phyloP scores from a whole-genome alignment of 163 green algal species.

The Prototheca stagnorum region DNA sequence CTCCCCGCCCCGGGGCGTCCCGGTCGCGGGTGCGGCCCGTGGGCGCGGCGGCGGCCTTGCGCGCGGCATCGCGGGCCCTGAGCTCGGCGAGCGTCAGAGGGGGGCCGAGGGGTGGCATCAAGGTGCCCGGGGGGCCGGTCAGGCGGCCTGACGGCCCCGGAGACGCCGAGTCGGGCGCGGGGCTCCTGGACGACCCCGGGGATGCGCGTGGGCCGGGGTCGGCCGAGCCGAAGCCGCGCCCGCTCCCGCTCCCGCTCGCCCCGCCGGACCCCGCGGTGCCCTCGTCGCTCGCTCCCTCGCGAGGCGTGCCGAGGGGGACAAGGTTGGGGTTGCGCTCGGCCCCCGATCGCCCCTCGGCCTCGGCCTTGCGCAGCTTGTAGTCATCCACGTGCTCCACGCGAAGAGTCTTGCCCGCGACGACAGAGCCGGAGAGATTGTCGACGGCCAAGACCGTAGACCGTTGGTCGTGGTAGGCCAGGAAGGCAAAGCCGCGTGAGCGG shows the following conservation, averaged over 20 bases:
- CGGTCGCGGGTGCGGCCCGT: too few relatives aligned
- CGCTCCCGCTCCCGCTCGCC: constrained; percentile 9
- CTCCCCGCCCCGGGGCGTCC: too few relatives aligned
- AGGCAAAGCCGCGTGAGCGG: constrained; percentile 74
- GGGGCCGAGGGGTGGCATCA: too few relatives aligned
- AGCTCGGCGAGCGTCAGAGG: too few relatives aligned
- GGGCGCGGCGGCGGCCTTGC: too few relatives aligned
- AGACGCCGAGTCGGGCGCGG: too few relatives aligned
- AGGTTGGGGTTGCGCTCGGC: not conserved
- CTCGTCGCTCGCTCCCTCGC: not conserved
- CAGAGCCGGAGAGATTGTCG: constrained; percentile 89
- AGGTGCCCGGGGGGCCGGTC: too few relatives aligned
- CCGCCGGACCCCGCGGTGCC: too few relatives aligned
- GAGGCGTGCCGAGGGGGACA: too few relatives aligned
- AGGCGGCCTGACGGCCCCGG: too few relatives aligned
- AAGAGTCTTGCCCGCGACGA: constrained; percentile 61
- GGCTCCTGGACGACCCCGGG: too few relatives aligned
- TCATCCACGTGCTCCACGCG: constrained; percentile 91
- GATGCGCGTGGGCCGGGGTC: not conserved
- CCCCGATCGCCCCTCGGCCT: constrained; percentile 8
- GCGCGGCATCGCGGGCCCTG: too few relatives aligned
- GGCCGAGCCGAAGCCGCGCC: constrained; percentile 1
- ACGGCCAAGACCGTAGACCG: constrained; percentile 86
- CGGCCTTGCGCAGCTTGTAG: constrained; percentile 70
- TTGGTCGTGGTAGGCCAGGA: constrained; percentile 96